Evolutionary conservation across 2,329 filamentous ascomycete genomes (phyloP), one percentile per base, ranked within the genome.

Genomic region (Claviceps africana): DNA sequence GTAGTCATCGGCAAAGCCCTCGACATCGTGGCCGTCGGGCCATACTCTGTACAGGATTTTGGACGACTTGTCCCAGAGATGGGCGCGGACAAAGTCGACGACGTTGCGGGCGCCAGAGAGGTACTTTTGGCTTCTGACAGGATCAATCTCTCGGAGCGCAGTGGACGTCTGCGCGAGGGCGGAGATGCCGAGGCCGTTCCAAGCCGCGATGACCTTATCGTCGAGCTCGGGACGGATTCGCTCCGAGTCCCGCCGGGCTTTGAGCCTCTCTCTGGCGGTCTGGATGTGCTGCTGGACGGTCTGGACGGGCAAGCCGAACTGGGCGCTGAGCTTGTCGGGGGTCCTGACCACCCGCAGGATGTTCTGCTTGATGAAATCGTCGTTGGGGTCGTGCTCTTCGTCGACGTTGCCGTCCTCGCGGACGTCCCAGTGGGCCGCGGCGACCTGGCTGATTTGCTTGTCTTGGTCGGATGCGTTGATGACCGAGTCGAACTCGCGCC

Each of bases 331-430:
- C 47, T 85, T 80, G 21, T 77, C 74, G 0, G 82, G 75, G 0
- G 83, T 85, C 55, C 78, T 81, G 37, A 78, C 78, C 28, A 95
- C 76, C 39, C 82, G 81, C 2, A 96, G 70, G 5, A 95, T 89
- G 62, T 97, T 98, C 64, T 95, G 88, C 60, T 91, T 89, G 62
- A 95, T 84, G 55, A 97, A 91, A 62, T 97, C 91, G 63, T 97
- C 91, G 60, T 95, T 86, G 0, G 87, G 84, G 62, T 98, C 93
- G 59, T 91, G 82, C 52, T 84, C 79, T 3, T 83, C 81, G 35
- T 83, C 79, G 1, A 98, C 84, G 61, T 98, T 97, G 45, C 93
- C 93, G 58, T 94, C 82, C 42, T 86, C 77, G 33, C 79, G 78
- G 15, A 96, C 84, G 54, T 87, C 86, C 81, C 88, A 97, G 66